phyloP scores from a whole-genome alignment of 148 eudicot species.

The Camellia sinensis region DNA sequence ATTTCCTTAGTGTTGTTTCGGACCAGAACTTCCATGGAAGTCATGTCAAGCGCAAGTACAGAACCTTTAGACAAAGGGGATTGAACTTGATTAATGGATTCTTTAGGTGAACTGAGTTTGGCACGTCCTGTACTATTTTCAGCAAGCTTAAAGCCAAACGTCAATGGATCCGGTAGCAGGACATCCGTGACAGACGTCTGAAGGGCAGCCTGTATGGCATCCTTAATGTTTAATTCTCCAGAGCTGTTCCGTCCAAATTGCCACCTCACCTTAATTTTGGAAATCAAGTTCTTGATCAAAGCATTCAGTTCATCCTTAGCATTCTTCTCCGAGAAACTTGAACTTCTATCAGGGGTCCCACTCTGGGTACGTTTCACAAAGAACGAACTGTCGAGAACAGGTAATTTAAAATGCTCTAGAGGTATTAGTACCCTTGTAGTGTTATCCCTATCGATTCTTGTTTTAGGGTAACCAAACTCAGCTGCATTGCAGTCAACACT shows the following conservation, averaged over 20 bases:
- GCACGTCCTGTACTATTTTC: constrained; percentile 21
- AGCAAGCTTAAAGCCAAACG: constrained; percentile 82
- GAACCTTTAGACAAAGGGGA: constrained; percentile 37
- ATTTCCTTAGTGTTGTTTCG: constrained; percentile 88
- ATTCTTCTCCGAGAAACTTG: constrained; percentile 77
- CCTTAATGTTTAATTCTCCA: too few relatives aligned
- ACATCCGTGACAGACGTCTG: constrained; percentile 97
- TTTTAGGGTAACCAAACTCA: constrained; percentile 74
- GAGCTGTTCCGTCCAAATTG: constrained; percentile 14
- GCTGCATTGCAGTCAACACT: constrained; percentile 28
- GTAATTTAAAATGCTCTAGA: constrained; percentile 87
- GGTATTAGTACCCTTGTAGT: constrained; percentile 94
- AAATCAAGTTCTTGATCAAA: constrained; percentile 80
- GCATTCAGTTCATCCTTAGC: constrained; percentile 84
- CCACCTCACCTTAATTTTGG: constrained; percentile 91
- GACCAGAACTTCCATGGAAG: constrained; percentile 85
- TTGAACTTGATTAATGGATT: constrained; percentile 11
- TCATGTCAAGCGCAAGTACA: constrained; percentile 75
- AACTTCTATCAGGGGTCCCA: constrained; percentile 44
- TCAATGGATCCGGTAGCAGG: constrained; percentile 88
- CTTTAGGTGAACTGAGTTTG: constrained; percentile 18
- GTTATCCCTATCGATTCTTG: constrained; percentile 84
- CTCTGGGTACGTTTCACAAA: constrained; percentile 48
- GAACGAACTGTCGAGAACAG: constrained; percentile 81
- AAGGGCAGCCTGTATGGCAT: constrained; percentile 42